Evolutionary conservation across 2,329 filamentous ascomycete genomes (phyloP), one percentile per base, ranked within the genome.

Genomic region (Cryphonectria japonica): DNA sequence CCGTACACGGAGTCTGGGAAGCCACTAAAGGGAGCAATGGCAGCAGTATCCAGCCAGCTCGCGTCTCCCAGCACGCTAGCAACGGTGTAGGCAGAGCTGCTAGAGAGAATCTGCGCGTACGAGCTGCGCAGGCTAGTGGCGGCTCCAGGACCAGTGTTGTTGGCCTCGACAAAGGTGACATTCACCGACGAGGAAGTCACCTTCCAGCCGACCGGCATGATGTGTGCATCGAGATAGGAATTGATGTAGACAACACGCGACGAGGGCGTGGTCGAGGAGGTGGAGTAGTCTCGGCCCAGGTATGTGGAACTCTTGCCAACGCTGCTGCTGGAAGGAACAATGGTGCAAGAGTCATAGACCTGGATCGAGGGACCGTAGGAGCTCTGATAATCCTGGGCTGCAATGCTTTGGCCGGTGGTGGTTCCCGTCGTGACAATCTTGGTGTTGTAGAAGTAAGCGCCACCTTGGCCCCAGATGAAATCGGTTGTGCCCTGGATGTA

Each of bases 111-210:
- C 13, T 75, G 75, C 1, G 69, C 76, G 8, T 62, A 70, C 26
- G 78, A 76, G 1, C 71, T 67, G 22, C 78, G 76, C 46, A 72
- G 73, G 1, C 74, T 73, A 2, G 76, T 73, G 8, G 74, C 73
- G 46, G 72, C 75, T 3, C 78, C 78, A 5, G 78, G 75, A 0
- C 78, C 78, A 1, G 78, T 79, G 67, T 80, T 80, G 73, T 80
- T 80, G 11, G 75, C 75, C 65, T 80, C 78, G 0, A 73, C 74
- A 41, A 80, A 79, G 2, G 75, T 75, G 6, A 78, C 78, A 26
- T 66, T 66, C 46, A 78, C 78, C 2, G 75, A 75, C 0, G 77
- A 70, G 19, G 77, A 59, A 5, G 68, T 70, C 8, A 80, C 57
- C 59, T 75, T 74, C 78, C 78, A 79, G 3, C 78, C 78, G 14